These are phyloP conservation scores for Zasmidium citrigriseum DNA, from an alignment of 2,329 filamentous ascomycete species.

Conservation along the genomic window DNA sequence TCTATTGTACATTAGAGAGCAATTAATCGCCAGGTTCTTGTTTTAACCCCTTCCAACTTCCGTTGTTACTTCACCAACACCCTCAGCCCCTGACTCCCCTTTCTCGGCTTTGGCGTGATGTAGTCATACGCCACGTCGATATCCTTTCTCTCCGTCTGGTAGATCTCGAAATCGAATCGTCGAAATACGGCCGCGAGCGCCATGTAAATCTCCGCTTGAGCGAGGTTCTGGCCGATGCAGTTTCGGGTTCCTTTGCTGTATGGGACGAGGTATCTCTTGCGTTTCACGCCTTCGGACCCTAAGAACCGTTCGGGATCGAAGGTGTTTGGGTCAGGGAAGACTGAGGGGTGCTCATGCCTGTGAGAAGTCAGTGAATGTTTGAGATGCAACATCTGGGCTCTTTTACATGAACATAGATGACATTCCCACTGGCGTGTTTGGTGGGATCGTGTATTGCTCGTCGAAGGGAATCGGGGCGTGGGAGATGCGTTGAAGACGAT, in stretches of 20 bases:
- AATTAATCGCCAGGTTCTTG: not conserved
- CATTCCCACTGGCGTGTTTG: slow-evolving; percentile 16
- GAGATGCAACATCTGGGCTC: too few relatives aligned
- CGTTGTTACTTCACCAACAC: slow-evolving; percentile 4
- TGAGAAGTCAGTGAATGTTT: too few relatives aligned
- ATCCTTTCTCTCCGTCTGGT: slow-evolving; percentile 10
- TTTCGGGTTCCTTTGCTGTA: slow-evolving; percentile 36
- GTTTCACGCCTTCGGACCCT: not conserved
- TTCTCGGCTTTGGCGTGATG: not conserved
- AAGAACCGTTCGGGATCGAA: slow-evolving; percentile 21
- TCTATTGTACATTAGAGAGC: not conserved
- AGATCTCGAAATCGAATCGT: slow-evolving; percentile 17
- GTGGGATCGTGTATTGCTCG: slow-evolving; percentile 18
- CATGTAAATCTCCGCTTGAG: slow-evolving; percentile 23
- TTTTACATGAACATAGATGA: too few relatives aligned
- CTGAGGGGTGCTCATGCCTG: not conserved
- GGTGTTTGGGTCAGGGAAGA: slow-evolving; percentile 16
- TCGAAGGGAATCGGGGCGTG: slow-evolving; percentile 12
- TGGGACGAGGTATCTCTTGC: not conserved
- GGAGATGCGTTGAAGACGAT: slow-evolving; percentile 8
- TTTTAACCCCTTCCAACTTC: not conserved
- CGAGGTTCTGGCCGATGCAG: slow-evolving; percentile 27
- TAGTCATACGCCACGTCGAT: slow-evolving; percentile 6
- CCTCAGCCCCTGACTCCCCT: not conserved
- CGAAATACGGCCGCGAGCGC: slow-evolving; percentile 12